phyloP scores from a whole-genome alignment of 768 basidiomycete genomes.

The Steccherinum ochraceum region DNA sequence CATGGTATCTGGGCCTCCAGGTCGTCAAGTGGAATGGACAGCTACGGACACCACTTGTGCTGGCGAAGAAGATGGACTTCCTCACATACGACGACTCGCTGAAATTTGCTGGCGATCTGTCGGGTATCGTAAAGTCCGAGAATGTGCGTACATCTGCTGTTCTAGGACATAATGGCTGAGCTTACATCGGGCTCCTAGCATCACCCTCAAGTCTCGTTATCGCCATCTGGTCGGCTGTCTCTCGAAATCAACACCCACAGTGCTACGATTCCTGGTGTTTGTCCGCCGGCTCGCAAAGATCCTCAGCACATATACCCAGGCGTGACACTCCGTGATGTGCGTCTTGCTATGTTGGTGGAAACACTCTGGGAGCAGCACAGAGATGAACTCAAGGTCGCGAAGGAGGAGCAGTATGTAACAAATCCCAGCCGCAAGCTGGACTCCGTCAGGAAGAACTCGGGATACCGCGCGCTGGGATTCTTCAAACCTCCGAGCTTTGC shows the following conservation, averaged over 20 bases:
- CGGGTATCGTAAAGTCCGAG: neutral
- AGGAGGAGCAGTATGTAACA: neutral
- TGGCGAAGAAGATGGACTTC: neutral
- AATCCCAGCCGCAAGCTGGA: neutral
- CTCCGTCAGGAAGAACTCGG: neutral
- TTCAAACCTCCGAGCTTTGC: neutral
- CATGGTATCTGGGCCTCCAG: conserved; percentile 3
- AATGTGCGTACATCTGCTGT: neutral
- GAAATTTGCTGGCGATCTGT: neutral
- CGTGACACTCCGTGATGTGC: conserved; percentile 45
- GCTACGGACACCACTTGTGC: neutral
- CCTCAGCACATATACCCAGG: conserved; percentile 26
- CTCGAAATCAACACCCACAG: conserved; percentile 7
- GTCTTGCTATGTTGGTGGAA: conserved; percentile 41
- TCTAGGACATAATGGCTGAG: neutral
- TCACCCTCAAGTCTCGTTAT: neutral
- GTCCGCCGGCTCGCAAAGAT: neutral
- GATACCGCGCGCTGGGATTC: neutral
- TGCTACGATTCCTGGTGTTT: conserved; percentile 4
- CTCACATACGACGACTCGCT: neutral
- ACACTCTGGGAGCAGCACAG: conserved; percentile 7
- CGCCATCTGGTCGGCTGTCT: neutral
- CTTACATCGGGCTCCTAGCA: too few relatives aligned
- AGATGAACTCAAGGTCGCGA: neutral
- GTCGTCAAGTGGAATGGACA: neutral